phyloP scores from a whole-genome alignment of 352 stramenopile genomes.

The Aphanomyces invadans region DNA sequence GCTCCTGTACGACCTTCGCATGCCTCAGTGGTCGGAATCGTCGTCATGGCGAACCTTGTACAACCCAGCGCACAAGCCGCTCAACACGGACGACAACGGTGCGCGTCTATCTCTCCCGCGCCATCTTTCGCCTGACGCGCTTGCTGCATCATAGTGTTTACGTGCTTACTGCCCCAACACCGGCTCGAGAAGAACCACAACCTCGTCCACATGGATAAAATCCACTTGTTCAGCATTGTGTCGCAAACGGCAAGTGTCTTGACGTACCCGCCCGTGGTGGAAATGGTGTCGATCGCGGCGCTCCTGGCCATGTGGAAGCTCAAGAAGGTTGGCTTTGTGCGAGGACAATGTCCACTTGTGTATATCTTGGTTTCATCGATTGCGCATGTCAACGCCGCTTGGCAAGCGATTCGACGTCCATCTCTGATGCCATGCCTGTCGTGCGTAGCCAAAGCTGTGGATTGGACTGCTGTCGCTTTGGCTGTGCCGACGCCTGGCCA shows the following conservation, averaged over 20 bases:
- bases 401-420: too few species aligned
- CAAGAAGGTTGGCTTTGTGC: background rate
- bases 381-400: too few species aligned
- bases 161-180: slow-evolving; percentile 40
- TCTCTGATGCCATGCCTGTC: too few species aligned
- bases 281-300: background rate
- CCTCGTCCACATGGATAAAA: slow-evolving; percentile 33
- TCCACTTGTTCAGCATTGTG: slow-evolving; percentile 61
- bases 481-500: slow-evolving; percentile 31
- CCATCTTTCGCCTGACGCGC: slow-evolving; percentile 32
- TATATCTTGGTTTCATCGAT: too few species aligned
- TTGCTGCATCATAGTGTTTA: slow-evolving; percentile 30
- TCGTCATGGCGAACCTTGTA: slow-evolving; percentile 24
- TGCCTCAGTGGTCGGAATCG: slow-evolving; percentile 47
- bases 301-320: background rate
- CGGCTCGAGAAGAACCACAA: slow-evolving; percentile 42
- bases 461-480: slow-evolving; percentile 26
- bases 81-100: slow-evolving; percentile 22
- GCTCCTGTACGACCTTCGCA: slow-evolving; percentile 38
- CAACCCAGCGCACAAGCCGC: background rate
- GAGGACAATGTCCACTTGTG: too few species aligned
- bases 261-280: background rate
- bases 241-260: slow-evolving; percentile 34
- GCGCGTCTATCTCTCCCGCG: slow-evolving; percentile 24
- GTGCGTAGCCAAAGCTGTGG: slow-evolving; percentile 6